phyloP scores from a whole-genome alignment of 2,329 filamentous ascomycete genomes.

The Fusarium tupiense region DNA sequence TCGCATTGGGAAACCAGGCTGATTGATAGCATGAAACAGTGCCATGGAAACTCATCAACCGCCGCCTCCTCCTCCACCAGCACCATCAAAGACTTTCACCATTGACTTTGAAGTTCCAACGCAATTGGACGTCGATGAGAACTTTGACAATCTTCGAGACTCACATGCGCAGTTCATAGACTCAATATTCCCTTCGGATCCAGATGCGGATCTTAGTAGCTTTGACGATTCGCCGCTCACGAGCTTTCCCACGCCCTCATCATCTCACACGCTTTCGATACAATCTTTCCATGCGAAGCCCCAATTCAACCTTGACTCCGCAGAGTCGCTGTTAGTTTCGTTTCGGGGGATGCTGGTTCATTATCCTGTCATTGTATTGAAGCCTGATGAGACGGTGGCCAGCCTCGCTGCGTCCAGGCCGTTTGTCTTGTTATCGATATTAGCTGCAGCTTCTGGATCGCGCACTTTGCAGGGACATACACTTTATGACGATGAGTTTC shows the following conservation, averaged over 20 bases:
- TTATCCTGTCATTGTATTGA: constrained; percentile 57
- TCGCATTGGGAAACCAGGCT: neutral
- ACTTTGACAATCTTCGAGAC: constrained; percentile 55
- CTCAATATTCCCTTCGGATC: constrained; percentile 48
- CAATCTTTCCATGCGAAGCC: constrained; percentile 58
- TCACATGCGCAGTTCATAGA: constrained; percentile 56
- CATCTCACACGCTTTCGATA: constrained; percentile 48
- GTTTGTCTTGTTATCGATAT: constrained; percentile 64
- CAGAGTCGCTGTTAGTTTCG: constrained; percentile 54
- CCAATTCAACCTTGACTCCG: constrained; percentile 65
- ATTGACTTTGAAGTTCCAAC: constrained; percentile 61
- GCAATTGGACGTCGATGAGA: constrained; percentile 50
- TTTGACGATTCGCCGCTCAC: constrained; percentile 35
- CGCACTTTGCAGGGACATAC: constrained; percentile 61
- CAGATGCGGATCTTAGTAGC: constrained; percentile 28
- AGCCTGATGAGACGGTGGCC: constrained; percentile 53
- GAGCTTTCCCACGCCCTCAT: constrained; percentile 42
- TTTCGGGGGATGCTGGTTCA: constrained; percentile 57
- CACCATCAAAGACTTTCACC: constrained; percentile 61
- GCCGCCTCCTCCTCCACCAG: constrained; percentile 40
- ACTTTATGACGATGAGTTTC: constrained; percentile 67
- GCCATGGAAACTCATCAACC: constrained; percentile 38
- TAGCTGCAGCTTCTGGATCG: constrained; percentile 60
- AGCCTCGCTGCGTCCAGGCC: constrained; percentile 58
- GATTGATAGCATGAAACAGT: neutral